phyloP scores from a whole-genome alignment of 345 rosid species.

The Pistacia integerrima region DNA sequence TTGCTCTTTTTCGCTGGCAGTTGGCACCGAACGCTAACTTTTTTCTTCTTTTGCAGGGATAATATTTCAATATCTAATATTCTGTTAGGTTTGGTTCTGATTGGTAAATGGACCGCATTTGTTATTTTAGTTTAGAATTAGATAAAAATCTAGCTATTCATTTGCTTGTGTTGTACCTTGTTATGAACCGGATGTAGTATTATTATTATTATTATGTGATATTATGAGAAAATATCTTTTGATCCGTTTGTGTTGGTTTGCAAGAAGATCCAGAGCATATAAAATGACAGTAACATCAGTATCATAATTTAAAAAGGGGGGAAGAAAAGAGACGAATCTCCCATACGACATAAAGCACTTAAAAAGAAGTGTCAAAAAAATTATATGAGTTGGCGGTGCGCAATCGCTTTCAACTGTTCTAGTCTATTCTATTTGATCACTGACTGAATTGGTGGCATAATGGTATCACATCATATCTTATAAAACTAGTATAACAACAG shows the following conservation, averaged over 20 bases:
- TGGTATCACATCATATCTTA: not conserved
- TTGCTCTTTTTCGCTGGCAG: constrained; percentile 17
- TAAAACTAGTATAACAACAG: not conserved
- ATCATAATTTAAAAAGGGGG: too few relatives aligned
- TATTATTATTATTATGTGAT: too few relatives aligned
- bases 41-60: constrained; percentile 7
- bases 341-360: too few relatives aligned
- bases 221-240: too few relatives aligned
- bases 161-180: not conserved
- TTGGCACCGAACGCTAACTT: not conserved
- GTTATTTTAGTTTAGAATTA: not conserved
- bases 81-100: not conserved
- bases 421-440: not conserved
- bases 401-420: not conserved
- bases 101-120: not conserved
- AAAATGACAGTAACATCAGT: not conserved
- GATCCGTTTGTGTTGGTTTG: too few relatives aligned
- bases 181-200: too few relatives aligned
- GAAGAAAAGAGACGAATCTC: too few relatives aligned
- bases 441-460: not conserved
- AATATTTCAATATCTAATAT: not conserved
- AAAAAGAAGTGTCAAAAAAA: not conserved
- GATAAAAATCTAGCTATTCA: not conserved
- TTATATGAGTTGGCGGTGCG: not conserved
- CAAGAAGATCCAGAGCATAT: not conserved